Evolutionary conservation across 495 filamentous ascomycete genomes (phyloP), one percentile per base, ranked within the genome.

Genomic region (Talaromyces borbonicus): DNA sequence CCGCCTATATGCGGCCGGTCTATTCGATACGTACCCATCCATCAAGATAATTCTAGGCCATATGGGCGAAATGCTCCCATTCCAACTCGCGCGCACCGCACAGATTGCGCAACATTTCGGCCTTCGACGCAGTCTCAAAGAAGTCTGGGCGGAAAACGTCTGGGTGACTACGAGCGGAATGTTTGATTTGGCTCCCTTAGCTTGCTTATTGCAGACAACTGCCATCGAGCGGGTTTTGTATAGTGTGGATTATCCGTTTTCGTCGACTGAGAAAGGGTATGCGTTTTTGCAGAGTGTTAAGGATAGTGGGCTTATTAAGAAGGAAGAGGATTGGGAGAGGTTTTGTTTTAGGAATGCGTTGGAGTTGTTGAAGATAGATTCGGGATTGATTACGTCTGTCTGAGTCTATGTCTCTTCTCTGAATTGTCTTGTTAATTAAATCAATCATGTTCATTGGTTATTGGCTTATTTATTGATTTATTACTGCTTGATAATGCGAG

Each of bases 221-320:
- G 68, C 60, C 46, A 52, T 72, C 22, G 71, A 78, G 7, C 56
- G 59, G 8, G 67, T 82, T 15, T 45, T 83, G 59, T 82, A 72
- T 49, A 74, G 69, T 40, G 72, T 79, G 11, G 76, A 79, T 46
- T 81, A 79, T 56, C 79, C 78, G 0, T 83, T 77, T 44, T 62
- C 57, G 47, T 49, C 51, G 24, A 69, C 68, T 51, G 61, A 69
- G 49, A 60, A 54, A 16, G 64, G 63, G n/a, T 45, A 64, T 46
- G 59, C 54, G 14, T 77, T 67, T 52, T 55, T 81, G 24, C 50
- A 63, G 50, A 66, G 75, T 52, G 50, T 80, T 36, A 61, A 67
- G 54, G 48, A 56, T 52, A 77, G 75, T 47, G 74, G 71, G 8
- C 52, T 77, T 50, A 61, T 80, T 18, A 26, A 26, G 20, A 62